These are phyloP conservation scores for Diplodia sapinea DNA, from an alignment of 2,329 filamentous ascomycete species.

Conservation along the genomic window DNA sequence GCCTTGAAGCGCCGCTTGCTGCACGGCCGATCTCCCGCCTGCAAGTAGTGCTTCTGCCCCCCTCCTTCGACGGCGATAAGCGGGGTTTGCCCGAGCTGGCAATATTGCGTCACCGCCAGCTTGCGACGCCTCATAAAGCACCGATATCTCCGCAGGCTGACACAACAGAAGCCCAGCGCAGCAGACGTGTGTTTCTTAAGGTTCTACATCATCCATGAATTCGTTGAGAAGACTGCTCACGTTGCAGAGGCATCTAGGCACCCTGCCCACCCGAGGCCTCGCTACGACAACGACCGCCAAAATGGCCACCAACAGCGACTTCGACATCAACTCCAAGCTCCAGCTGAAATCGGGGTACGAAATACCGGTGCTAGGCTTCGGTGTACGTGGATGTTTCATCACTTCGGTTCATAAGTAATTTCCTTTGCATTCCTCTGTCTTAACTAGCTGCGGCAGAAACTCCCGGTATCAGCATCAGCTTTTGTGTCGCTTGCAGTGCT, in stretches of 20 bases:
- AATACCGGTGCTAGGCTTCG: slow-evolving; percentile 66
- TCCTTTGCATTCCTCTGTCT: neutral
- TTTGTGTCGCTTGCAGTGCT: slow-evolving; percentile 22
- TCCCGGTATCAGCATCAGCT: neutral
- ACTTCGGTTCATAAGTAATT: slow-evolving; percentile 21
- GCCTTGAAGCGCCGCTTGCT: slow-evolving; percentile 2
- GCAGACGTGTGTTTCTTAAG: neutral
- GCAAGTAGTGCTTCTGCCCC: slow-evolving; percentile 9
- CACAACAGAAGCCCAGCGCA: neutral
- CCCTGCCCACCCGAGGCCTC: neutral
- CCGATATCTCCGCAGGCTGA: neutral
- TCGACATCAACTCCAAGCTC: slow-evolving; percentile 56
- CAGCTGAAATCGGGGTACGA: slow-evolving; percentile 65
- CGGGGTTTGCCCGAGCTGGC: slow-evolving; percentile 13
- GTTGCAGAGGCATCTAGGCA: slow-evolving; percentile 12
- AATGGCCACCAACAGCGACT: slow-evolving; percentile 47
- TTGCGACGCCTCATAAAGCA: neutral
- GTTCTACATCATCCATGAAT: slow-evolving; percentile 7
- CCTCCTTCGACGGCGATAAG: slow-evolving; percentile 5
- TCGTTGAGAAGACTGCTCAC: slow-evolving; percentile 16
- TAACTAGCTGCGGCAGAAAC: neutral
- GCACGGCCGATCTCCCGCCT: slow-evolving; percentile 26
- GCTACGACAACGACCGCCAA: slow-evolving; percentile 35
- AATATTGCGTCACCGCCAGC: slow-evolving; percentile 5
- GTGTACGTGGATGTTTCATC: slow-evolving; percentile 49